phyloP scores from a whole-genome alignment of 129 eudicot species.

The Ambrosia artemisiifolia region DNA sequence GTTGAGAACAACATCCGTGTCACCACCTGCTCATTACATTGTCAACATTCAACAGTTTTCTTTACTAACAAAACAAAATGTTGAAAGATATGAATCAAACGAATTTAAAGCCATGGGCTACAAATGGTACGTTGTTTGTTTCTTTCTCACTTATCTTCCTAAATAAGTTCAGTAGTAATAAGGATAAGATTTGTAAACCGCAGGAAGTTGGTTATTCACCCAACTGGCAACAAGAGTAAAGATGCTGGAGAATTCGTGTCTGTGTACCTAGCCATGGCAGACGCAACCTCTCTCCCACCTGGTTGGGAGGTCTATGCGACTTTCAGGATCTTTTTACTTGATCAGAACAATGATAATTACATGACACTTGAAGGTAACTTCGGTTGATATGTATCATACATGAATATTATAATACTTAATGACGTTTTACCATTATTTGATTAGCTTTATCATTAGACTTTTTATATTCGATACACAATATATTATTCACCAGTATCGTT shows the following conservation, averaged over 20 bases:
- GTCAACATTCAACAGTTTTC: constrained; percentile 48
- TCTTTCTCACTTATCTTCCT: not conserved
- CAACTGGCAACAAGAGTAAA: constrained; percentile 58
- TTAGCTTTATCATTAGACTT: too few species aligned
- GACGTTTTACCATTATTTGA: too few species aligned
- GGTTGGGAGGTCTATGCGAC: constrained; percentile 57
- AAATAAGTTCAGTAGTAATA: not conserved
- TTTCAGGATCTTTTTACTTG: constrained; percentile 52
- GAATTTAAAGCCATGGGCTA: constrained; percentile 66
- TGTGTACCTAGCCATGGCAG: constrained; percentile 41
- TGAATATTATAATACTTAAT: too few species aligned
- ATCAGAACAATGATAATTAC: constrained; percentile 53
- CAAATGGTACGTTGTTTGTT: constrained; percentile 52
- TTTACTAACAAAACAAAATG: constrained; percentile 27
- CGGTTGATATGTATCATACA: not conserved
- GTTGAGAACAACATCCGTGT: constrained; percentile 38
- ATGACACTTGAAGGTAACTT: constrained; percentile 50
- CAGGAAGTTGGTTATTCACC: constrained; percentile 60
- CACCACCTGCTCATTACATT: constrained; percentile 54
- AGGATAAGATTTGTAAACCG: not conserved
- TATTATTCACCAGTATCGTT: too few species aligned
- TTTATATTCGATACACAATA: too few species aligned
- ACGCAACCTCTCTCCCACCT: constrained; percentile 30
- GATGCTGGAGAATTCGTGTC: constrained; percentile 41
- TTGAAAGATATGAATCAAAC: constrained; percentile 40